These are phyloP conservation scores for Didymella keratinophila DNA, from an alignment of 2,329 filamentous ascomycete genomes.

Conservation along the genomic window DNA sequence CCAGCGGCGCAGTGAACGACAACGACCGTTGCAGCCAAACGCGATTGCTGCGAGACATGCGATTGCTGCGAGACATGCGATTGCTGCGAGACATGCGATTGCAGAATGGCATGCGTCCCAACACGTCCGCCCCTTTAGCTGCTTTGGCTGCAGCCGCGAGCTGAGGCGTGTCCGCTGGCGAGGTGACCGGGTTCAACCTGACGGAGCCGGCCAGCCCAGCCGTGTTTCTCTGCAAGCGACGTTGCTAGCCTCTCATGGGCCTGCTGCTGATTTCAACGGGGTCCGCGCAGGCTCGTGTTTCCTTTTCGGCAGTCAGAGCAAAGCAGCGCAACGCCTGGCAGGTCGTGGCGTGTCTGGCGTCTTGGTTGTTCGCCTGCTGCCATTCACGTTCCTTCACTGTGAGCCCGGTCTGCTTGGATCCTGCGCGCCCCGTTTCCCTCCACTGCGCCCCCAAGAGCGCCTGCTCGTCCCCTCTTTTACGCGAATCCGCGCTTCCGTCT, in stretches of 20 bases:
- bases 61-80: no score
- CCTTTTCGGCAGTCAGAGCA: slow-evolving; percentile 7
- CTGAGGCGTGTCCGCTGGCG: not conserved
- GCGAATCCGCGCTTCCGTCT: slow-evolving; percentile 11
- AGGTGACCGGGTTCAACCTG: not conserved
- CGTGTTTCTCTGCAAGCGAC: slow-evolving; percentile 16
- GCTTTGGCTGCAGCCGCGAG: not conserved
- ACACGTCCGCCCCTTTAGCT: not conserved
- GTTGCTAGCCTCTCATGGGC: slow-evolving; percentile 13
- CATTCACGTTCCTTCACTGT: not conserved
- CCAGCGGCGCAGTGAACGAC: not conserved
- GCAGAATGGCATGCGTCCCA: slow-evolving; percentile 9
- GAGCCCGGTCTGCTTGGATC: slow-evolving; percentile 8
- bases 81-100: slow-evolving; percentile 14
- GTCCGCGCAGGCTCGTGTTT: slow-evolving; percentile 22
- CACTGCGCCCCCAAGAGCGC: slow-evolving; percentile 19
- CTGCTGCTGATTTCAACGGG: slow-evolving; percentile 28
- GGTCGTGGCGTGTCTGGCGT: slow-evolving; percentile 11
- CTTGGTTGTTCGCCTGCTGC: slow-evolving; percentile 18
- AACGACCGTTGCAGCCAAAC: not conserved
- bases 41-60: no score
- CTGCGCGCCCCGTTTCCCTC: slow-evolving; percentile 3
- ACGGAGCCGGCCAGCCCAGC: slow-evolving; percentile 1
- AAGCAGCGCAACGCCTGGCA: slow-evolving; percentile 8
- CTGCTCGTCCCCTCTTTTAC: slow-evolving; percentile 40